Conservation (phyloP, 805 yeast genomes). For the Candida dajiaensis region DNA sequence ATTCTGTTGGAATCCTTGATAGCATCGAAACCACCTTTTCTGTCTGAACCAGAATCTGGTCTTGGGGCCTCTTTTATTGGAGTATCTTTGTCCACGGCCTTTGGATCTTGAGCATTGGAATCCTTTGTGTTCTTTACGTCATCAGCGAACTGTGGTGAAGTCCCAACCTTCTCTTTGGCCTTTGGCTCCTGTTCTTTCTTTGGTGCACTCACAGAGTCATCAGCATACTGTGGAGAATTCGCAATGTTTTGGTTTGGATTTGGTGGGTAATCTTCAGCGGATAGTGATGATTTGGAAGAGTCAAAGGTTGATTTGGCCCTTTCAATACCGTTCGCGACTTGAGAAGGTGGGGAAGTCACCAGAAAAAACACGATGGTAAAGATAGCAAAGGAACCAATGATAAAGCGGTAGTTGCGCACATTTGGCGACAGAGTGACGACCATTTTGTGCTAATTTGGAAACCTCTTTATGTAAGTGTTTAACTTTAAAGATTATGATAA, state of each 20-base stretch:
- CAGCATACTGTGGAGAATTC: slow-evolving; percentile 23
- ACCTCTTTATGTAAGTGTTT: neutral
- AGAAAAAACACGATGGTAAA: slow-evolving; percentile 46
- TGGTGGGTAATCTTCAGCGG: slow-evolving; percentile 11
- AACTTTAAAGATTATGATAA: too few species aligned
- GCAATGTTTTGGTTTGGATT: slow-evolving; percentile 7
- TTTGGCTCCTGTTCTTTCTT: slow-evolving; percentile 7
- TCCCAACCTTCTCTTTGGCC: slow-evolving; percentile 2
- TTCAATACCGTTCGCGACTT: slow-evolving; percentile 29
- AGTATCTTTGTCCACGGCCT: slow-evolving; percentile 21
- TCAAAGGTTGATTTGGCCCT: slow-evolving; percentile 19
- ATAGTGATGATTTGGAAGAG: slow-evolving; percentile 4
- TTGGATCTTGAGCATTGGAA: slow-evolving; percentile 18
- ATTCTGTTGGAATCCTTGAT: slow-evolving; percentile 23
- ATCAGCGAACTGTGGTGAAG: slow-evolving; percentile 21
- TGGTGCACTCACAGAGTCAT: slow-evolving; percentile 14
- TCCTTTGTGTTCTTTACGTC: slow-evolving; percentile 12
- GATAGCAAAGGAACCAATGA: slow-evolving; percentile 45
- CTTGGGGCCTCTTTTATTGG: slow-evolving; percentile 26
- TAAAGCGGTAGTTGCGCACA: slow-evolving; percentile 46
- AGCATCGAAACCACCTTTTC: slow-evolving; percentile 21
- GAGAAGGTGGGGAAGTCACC: slow-evolving; percentile 40
- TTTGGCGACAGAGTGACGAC: slow-evolving; percentile 17
- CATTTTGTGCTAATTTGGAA: neutral
- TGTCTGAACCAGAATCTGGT: slow-evolving; percentile 12